A percentile compares a stretch with the other conserved stretches of the same genome.
phyloP scores from a whole-genome alignment of 2,329 filamentous ascomycete species.

The Cryphonectria naterciae region DNA sequence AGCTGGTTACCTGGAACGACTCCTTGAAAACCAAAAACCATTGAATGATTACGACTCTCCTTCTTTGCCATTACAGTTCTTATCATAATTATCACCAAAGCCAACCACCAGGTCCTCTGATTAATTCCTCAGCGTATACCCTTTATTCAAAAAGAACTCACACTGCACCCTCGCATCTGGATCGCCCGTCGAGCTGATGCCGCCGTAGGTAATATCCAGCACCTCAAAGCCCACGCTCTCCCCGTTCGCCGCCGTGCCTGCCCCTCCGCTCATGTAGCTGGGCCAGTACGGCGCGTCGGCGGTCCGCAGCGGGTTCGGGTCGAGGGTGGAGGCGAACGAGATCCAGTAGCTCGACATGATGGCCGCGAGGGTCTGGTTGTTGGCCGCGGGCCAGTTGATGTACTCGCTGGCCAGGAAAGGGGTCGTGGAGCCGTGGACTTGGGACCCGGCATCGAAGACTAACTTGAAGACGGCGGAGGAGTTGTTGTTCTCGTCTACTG shows the following conservation, averaged over 20 bases:
- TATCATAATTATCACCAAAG: not conserved
- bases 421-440: constrained; percentile 36
- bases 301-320: constrained; percentile 47
- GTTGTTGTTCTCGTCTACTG: constrained; percentile 46
- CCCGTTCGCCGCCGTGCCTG: constrained; percentile 9
- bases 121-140: constrained; percentile 22
- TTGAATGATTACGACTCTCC: too few relatives aligned
- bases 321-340: constrained; percentile 50
- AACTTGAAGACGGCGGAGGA: constrained; percentile 48
- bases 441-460: constrained; percentile 40
- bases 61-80: not conserved
- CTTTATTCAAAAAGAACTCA: constrained; percentile 21
- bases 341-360: constrained; percentile 54
- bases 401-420: constrained; percentile 46
- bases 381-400: constrained; percentile 16
- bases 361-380: constrained; percentile 48
- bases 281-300: constrained; percentile 46
- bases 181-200: constrained; percentile 4
- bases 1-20: too few relatives aligned
- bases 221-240: constrained; percentile 20
- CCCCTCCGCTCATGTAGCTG: constrained; percentile 18
- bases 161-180: constrained; percentile 23
- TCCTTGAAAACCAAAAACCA: too few relatives aligned
- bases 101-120: not conserved
- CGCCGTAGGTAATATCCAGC: constrained; percentile 16